A percentile compares a stretch with the other conserved stretches of the same genome.
Evolutionary conservation across 2,329 filamentous ascomycete species (phyloP).

Genomic region (Penicillium sp.): DNA sequence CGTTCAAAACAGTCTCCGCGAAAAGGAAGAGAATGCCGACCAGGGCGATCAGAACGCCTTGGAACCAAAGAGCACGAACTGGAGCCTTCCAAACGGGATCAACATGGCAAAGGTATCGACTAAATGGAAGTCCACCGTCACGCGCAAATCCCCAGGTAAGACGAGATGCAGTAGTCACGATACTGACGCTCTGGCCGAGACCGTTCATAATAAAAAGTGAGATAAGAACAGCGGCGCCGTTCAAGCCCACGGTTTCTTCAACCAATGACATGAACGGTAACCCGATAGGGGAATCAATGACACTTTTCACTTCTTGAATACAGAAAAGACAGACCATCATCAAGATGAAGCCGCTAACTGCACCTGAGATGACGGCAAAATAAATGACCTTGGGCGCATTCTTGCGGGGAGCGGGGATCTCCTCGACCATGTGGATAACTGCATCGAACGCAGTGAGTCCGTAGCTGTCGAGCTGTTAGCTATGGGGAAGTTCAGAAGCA

Average conservation of each 20-base stretch:
- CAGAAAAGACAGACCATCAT: conserved; percentile 58
- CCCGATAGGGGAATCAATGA: conserved; percentile 42
- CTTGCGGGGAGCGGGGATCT: conserved; percentile 56
- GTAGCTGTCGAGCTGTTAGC: conserved; percentile 35
- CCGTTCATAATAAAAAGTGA: conserved; percentile 60
- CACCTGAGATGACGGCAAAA: conserved; percentile 54
- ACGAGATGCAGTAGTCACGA: conserved; percentile 56
- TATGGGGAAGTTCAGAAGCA: neutral
- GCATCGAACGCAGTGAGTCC: conserved; percentile 62
- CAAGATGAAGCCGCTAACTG: conserved; percentile 54
- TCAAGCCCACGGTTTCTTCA: conserved; percentile 41
- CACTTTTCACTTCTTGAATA: conserved; percentile 50
- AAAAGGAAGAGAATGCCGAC: conserved; percentile 61
- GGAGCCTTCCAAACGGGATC: conserved; percentile 57
- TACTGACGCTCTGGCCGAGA: conserved; percentile 56
- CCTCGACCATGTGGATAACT: conserved; percentile 62
- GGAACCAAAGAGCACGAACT: conserved; percentile 56
- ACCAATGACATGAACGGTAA: conserved; percentile 56
- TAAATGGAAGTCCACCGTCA: conserved; percentile 54
- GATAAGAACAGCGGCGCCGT: conserved; percentile 54
- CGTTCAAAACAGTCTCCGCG: conserved; percentile 56
- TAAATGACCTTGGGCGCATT: conserved; percentile 59
- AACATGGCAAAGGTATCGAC: conserved; percentile 49
- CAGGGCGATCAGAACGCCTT: conserved; percentile 50
- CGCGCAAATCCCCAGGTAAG: conserved; percentile 60